Conservation (phyloP, 305 asterid genomes). For the Euphrasia arctica region DNA sequence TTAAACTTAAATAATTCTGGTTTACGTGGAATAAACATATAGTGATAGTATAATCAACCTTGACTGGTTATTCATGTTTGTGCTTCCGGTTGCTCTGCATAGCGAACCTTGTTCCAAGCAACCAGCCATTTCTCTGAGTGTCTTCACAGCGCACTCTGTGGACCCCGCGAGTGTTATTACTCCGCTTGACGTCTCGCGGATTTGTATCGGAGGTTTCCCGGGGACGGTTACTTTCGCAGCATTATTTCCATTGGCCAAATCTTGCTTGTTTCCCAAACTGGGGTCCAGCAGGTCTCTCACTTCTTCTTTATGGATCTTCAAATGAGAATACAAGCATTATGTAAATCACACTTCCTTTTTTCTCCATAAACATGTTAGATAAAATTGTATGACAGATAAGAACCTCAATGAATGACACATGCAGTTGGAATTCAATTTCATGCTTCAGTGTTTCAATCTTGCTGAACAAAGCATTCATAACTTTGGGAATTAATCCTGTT, state of each 20-base stretch:
- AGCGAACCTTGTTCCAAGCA: constrained; percentile 96
- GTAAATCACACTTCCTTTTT: neutral
- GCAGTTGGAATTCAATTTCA: constrained; percentile 90
- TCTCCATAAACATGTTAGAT: too few relatives aligned
- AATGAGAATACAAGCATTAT: constrained; percentile 8
- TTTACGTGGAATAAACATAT: too few relatives aligned
- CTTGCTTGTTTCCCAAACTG: constrained; percentile 49
- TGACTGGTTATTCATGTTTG: constrained; percentile 97
- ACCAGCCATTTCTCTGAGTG: constrained; percentile 92
- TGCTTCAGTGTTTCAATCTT: constrained; percentile 77
- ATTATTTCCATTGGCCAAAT: constrained; percentile 58
- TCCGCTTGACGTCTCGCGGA: constrained; percentile 97
- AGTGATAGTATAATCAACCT: constrained; percentile 41
- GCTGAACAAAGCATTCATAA: constrained; percentile 79
- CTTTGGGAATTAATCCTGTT: constrained; percentile 87
- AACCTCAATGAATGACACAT: constrained; percentile 98
- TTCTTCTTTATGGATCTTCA: constrained; percentile 97
- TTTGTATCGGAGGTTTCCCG: constrained; percentile 90
- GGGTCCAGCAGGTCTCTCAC: constrained; percentile 90
- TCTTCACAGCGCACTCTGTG: constrained; percentile 74
- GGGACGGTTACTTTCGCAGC: constrained; percentile 61
- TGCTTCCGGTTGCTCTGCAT: constrained; percentile 97
- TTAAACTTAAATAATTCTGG: too few relatives aligned
- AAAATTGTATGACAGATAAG: neutral
- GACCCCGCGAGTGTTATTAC: constrained; percentile 98